Conservation (phyloP, 768 basidiomycete genomes). For the Sistotremastrum suecicum region DNA sequence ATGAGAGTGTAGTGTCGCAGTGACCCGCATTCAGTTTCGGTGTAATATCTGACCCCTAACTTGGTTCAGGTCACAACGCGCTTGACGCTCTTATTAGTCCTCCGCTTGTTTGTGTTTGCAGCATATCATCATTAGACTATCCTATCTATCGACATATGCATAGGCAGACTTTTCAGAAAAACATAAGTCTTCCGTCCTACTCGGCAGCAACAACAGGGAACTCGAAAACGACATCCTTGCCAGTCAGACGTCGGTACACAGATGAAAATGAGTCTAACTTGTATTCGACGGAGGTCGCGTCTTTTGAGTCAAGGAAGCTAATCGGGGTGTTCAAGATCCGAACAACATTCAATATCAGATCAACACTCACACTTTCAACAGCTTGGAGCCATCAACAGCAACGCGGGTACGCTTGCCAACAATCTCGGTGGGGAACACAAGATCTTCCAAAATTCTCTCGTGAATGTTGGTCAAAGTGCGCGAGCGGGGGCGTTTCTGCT, state of each 20-base stretch:
- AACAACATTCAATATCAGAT: not conserved
- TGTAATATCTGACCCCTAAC: not conserved
- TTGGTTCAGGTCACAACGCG: not conserved
- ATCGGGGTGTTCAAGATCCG: slow-evolving; percentile 5
- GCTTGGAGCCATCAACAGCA: slow-evolving; percentile 83
- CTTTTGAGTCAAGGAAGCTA: slow-evolving; percentile 96
- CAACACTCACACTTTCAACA: slow-evolving; percentile 86
- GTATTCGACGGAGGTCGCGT: slow-evolving; percentile 97
- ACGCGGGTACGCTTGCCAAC: slow-evolving; percentile 97
- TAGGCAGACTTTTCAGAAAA: slow-evolving; percentile 7
- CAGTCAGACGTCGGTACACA: slow-evolving; percentile 88
- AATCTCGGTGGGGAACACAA: slow-evolving; percentile 98
- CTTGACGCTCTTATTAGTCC: too few relatives aligned
- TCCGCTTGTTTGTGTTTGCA: too few relatives aligned
- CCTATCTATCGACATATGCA: not conserved
- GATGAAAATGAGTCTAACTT: slow-evolving; percentile 99
- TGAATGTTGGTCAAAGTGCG: slow-evolving; percentile 96
- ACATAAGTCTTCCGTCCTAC: slow-evolving; percentile 30
- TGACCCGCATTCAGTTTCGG: too few relatives aligned
- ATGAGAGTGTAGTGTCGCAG: slow-evolving; percentile 9
- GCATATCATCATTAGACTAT: not conserved
- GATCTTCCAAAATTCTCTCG: slow-evolving; percentile 97
- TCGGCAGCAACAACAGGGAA: slow-evolving; percentile 69
- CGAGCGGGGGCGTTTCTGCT: slow-evolving; percentile 93
- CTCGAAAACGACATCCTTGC: slow-evolving; percentile 94